Conservation (phyloP, 2,329 filamentous ascomycete genomes). For the Ophiocordyceps camponoti-rufipedis region DNA sequence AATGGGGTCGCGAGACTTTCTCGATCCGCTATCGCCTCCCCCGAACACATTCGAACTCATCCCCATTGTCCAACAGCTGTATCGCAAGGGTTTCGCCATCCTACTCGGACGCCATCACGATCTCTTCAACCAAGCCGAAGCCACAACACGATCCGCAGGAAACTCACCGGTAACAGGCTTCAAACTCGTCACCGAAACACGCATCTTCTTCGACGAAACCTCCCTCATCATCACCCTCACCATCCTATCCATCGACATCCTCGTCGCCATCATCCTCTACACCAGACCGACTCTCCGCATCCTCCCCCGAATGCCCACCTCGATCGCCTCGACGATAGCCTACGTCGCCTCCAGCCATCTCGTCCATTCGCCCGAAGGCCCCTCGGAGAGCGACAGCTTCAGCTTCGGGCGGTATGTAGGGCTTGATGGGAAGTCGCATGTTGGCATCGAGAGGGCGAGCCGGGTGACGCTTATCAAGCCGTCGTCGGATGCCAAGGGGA, state of each 20-base stretch:
- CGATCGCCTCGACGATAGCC: background rate
- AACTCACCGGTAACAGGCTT: background rate
- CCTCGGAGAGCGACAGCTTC: conserved; percentile 10
- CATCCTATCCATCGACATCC: conserved; percentile 23
- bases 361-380: background rate
- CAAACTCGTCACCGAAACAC: background rate
- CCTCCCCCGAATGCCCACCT: conserved; percentile 24
- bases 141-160: too few species aligned
- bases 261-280: conserved; percentile 26
- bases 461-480: too few species aligned
- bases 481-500: too few species aligned
- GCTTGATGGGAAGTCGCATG: conserved; percentile 23
- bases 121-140: background rate
- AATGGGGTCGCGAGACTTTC: background rate
- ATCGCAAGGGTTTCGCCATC: conserved; percentile 13
- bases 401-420: conserved; percentile 33
- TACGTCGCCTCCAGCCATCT: background rate
- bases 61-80: conserved; percentile 28
- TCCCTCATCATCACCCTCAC: conserved; percentile 21
- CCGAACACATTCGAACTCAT: background rate
- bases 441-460: conserved; percentile 28
- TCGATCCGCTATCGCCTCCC: background rate
- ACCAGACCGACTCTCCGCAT: conserved; percentile 17
- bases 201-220: background rate
- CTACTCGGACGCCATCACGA: background rate